Base-by-base conservation (phyloP, 306 rosid species). In the Hippophae tibetana region DNA sequence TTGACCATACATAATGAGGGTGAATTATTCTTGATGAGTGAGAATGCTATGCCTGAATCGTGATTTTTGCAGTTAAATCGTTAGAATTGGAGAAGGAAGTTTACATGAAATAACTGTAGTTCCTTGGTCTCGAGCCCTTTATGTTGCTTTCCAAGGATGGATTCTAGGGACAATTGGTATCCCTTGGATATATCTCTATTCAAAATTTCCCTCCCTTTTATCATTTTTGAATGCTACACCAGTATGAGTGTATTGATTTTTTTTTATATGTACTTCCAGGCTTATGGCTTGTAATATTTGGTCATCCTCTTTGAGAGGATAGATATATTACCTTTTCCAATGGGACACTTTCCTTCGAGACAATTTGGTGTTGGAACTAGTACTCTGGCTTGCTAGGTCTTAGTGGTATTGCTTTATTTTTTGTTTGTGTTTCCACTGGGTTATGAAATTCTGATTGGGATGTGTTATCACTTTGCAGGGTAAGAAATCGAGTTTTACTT, bases 21-120 rank as follows among this genome's bases (percentile, higher is more conserved):
- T 75, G 62, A 76, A 84, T 82, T 84, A 77, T 84, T 81, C 82
- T 64, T 82, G 81, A 76, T 55, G 82, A 78, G 68, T 58, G 57
- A 70, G 53, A 31, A 31, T 55, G 62, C 82, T 67, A 2, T 31
- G 38, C 38, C 74, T 54, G 56, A 64, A 80, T 66, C 70, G 67
- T 68, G 83, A 66, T 71, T 74, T 58, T 72, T 77, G 72, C 69
- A 46, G 62, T 70, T 65, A 76, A 69, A 74, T 80, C 75, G 47
- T 73, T 80, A 67, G 78, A 62, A 13, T 71, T 71, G 73, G 78
- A 48, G 73, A 72, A 62, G 59, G 79, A 59, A 60, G 65, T 90
- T 94, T 87, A 84, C 68, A 86, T 82, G 84, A 75, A 78, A 80
- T 73, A 18, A 81, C 79, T 66, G 46, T 64, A 74, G 74, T 68